Evolutionary conservation across 352 stramenopile species (phyloP), one percentile per base, ranked within the genome.

Genomic region (Saprolegnia diclina): DNA sequence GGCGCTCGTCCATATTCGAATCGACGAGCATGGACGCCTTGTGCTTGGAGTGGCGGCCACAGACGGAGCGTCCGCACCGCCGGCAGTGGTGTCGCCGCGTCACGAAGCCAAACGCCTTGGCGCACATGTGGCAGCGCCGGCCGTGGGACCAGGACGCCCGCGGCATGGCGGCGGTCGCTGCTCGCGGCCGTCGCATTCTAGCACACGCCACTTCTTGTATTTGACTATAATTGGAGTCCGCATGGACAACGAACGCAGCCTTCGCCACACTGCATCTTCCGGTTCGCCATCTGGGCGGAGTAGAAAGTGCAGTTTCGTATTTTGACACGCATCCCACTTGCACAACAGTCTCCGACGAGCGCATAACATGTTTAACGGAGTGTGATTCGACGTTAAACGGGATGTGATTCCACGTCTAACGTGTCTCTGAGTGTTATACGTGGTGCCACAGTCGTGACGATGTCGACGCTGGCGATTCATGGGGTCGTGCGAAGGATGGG

Each of bases 21-120:
- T 57, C 26, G 57, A 72, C 29, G 16, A 46, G 80, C 45, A 97
- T 62, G 7, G 80, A 75, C 19, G 92, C 65, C 11, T 77, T 68
- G 56, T 89, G 74, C 37, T 78, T 77, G 5, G 80, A 91, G 72
- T 92, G 88, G 32, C 73, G 73, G n/a, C 79, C 75, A 67, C 87
- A 95, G 2, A 94, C 85, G 0, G 88, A 89, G 38, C 85, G 74
- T 5, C 87, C 87, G 61, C 87, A 95, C 67, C 85, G 89, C 42
- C 87, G 74, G 71, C 87, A 95, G 66, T 95, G 87, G 71, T 95
- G 87, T 26, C 85, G 80, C 22, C 79, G 79, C 68, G 79, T 77
- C 22, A 96, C 82, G 67, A 94, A 85, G 3, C 80, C 79, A 56
- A 96, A 96, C 64, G 84, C 87, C 19, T 68, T 74, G 13, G 78